Percentiles rank a stretch among this genome's conserved stretches.
These are phyloP conservation scores for Termitomyces sp. DNA, from an alignment of 768 basidiomycete genomes.

Conservation along the genomic window DNA sequence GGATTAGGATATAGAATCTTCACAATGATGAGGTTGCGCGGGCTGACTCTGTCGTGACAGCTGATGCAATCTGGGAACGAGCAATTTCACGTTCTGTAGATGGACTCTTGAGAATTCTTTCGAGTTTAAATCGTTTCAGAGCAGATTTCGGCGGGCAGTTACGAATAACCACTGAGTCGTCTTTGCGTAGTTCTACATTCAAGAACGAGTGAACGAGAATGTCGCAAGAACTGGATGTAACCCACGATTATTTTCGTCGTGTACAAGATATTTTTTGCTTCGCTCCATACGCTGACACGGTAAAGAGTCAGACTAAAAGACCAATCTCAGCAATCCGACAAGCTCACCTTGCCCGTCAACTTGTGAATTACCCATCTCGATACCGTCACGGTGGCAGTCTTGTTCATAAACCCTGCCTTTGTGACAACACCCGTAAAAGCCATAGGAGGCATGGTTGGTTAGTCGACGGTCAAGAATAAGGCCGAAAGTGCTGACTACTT, in stretches of 20 bases:
- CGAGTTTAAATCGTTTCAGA: conserved; percentile 71
- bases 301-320: not conserved
- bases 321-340: not conserved
- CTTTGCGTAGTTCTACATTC: conserved; percentile 52
- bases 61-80: conserved; percentile 22
- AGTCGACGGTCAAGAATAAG: not conserved
- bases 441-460: conserved; percentile 70
- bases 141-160: conserved; percentile 82
- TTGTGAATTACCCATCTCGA: conserved; percentile 71
- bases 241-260: conserved; percentile 72
- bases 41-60: conserved; percentile 12
- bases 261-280: conserved; percentile 75
- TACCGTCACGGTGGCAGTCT: conserved; percentile 82
- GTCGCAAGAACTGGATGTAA: conserved; percentile 7
- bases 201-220: conserved; percentile 6
- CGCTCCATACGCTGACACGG: conserved; percentile 60
- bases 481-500: not conserved
- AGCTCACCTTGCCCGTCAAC: conserved; percentile 69
- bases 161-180: conserved; percentile 74
- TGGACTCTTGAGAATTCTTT: conserved; percentile 66
- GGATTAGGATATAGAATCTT: not conserved
- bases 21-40: conserved; percentile 1
- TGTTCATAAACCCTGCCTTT: conserved; percentile 80
- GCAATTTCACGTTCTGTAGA: conserved; percentile 53
- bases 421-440: conserved; percentile 71